Percentiles rank a stretch among this genome's conserved stretches.
Evolutionary conservation across 2,329 filamentous ascomycete species (phyloP).

Genomic region (Esteya vermicola): DNA sequence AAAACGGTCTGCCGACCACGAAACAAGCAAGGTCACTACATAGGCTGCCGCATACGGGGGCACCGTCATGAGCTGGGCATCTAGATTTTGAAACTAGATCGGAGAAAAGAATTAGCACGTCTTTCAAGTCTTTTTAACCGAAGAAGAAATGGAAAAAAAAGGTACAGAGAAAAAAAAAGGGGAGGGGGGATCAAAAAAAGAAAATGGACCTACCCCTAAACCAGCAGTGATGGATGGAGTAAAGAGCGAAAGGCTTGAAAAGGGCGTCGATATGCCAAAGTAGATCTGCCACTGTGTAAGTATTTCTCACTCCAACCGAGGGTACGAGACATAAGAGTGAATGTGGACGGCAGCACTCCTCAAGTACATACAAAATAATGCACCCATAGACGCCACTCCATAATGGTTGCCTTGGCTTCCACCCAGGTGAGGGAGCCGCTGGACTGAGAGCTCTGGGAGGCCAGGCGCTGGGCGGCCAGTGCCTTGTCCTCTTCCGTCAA

Average conservation of each 20-base stretch:
- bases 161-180: too few species aligned
- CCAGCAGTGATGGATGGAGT: constrained; percentile 43
- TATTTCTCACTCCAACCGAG: too few species aligned
- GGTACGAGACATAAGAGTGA: constrained; percentile 14
- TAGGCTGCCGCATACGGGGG: constrained; percentile 48
- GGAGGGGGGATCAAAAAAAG: background rate
- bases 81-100: constrained; percentile 15
- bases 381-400: constrained; percentile 53
- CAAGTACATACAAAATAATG: constrained; percentile 33
- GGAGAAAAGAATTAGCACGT: background rate
- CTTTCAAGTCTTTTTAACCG: background rate
- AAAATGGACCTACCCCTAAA: constrained; percentile 11
- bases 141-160: background rate
- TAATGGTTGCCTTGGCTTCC: constrained; percentile 56
- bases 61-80: constrained; percentile 53
- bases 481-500: constrained; percentile 45
- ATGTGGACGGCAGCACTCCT: background rate
- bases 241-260: constrained; percentile 24
- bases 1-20: constrained; percentile 33
- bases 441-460: constrained; percentile 34
- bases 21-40: constrained; percentile 14
- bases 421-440: constrained; percentile 46
- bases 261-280: constrained; percentile 15
- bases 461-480: constrained; percentile 31
- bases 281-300: constrained; percentile 13